These are phyloP conservation scores for Ceratocystis destructans DNA, from an alignment of 2,329 filamentous ascomycete genomes.

Conservation along the genomic window DNA sequence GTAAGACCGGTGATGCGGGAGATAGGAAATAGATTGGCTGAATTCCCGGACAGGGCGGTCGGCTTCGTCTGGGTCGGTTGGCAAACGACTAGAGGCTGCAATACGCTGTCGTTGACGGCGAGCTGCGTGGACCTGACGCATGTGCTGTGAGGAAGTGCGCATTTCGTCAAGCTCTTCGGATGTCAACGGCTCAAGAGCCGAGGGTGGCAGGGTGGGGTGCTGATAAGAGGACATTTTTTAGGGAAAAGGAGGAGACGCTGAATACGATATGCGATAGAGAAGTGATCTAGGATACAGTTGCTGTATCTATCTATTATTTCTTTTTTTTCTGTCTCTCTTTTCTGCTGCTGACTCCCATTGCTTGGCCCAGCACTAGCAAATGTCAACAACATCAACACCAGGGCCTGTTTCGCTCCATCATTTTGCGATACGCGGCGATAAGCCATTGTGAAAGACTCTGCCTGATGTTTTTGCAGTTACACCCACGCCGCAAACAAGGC, in stretches of 20 bases:
- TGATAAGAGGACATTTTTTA: background rate
- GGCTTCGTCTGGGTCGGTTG: background rate
- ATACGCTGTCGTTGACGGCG: background rate
- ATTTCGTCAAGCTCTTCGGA: background rate
- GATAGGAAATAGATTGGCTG: background rate
- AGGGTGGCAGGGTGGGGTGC: background rate
- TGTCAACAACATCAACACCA: background rate
- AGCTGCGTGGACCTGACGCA: background rate
- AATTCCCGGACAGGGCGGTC: background rate
- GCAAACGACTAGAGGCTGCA: background rate
- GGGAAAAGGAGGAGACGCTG: too few relatives aligned
- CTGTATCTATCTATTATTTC: background rate
- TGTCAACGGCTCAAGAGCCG: background rate
- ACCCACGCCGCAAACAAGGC: background rate
- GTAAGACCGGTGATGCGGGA: background rate
- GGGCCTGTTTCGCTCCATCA: background rate
- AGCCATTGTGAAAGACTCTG: background rate
- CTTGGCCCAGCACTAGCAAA: background rate
- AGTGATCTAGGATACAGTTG: too few relatives aligned
- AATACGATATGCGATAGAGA: too few relatives aligned
- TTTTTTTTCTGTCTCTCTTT: background rate
- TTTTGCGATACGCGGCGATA: too few relatives aligned
- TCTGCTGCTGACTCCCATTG: background rate
- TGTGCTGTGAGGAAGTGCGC: background rate
- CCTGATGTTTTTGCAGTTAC: background rate